Evolutionary conservation across 495 filamentous ascomycete species (phyloP).

Genomic region (Viridothelium virens): DNA sequence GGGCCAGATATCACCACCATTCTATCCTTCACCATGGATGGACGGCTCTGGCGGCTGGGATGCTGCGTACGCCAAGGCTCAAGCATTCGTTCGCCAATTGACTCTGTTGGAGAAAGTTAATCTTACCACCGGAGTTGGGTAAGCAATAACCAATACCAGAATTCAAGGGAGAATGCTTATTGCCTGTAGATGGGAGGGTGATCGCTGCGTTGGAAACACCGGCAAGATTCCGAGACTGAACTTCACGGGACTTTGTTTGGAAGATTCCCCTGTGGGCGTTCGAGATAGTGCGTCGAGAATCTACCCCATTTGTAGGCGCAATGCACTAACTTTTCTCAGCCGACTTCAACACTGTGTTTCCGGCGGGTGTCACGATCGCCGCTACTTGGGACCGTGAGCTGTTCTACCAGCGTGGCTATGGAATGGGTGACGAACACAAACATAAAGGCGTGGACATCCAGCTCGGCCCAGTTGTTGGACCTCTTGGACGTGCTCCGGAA

Average conservation of each 20-base stretch:
- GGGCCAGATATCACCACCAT: slow-evolving; percentile 47
- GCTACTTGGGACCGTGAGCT: slow-evolving; percentile 37
- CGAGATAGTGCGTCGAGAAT: slow-evolving; percentile 35
- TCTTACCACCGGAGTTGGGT: slow-evolving; percentile 79
- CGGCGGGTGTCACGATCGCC: slow-evolving; percentile 36
- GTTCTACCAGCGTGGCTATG: slow-evolving; percentile 34
- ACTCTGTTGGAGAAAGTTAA: slow-evolving; percentile 90
- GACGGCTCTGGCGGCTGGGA: slow-evolving; percentile 65
- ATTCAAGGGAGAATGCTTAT: neutral
- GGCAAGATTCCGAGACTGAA: slow-evolving; percentile 68
- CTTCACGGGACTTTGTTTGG: slow-evolving; percentile 73
- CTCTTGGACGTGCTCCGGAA: slow-evolving; percentile 40
- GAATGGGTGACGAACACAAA: slow-evolving; percentile 35
- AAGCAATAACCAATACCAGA: slow-evolving; percentile 24
- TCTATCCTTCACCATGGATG: slow-evolving; percentile 82
- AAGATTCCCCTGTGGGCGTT: slow-evolving; percentile 83
- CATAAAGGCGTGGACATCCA: slow-evolving; percentile 60
- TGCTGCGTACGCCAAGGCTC: slow-evolving; percentile 68
- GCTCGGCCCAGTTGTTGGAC: slow-evolving; percentile 84
- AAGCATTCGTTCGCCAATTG: slow-evolving; percentile 70
- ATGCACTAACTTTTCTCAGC: slow-evolving; percentile 29
- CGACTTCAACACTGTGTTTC: slow-evolving; percentile 37
- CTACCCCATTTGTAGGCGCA: slow-evolving; percentile 6
- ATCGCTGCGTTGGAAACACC: slow-evolving; percentile 71
- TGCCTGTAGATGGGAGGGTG: slow-evolving; percentile 57